Evolutionary conservation across 768 basidiomycete species (phyloP).

Genomic region (Xanthoconium stramineum): DNA sequence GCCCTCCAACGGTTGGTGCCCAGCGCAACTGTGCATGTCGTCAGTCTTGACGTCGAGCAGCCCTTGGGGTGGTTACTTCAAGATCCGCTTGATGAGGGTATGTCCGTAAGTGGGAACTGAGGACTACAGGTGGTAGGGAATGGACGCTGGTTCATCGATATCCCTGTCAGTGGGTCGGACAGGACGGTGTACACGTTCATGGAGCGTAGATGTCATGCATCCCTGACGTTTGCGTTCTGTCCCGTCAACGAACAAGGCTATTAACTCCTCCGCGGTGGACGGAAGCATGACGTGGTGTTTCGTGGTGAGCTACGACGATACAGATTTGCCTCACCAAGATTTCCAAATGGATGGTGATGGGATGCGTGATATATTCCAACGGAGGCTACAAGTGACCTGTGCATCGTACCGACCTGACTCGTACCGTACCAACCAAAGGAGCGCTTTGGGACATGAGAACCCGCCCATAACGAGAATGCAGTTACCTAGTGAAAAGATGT

Average conservation of each 20-base stretch:
- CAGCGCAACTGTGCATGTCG: neutral
- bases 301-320: neutral
- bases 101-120: neutral
- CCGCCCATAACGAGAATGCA: conserved; percentile 1
- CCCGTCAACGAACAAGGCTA: no score
- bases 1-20: conserved; percentile 4
- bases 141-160: conserved; percentile 11
- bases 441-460: neutral
- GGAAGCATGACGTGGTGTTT: neutral
- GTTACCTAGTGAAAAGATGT: neutral
- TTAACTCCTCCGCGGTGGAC: neutral
- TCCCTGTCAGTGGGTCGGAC: neutral
- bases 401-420: no score
- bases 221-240: conserved; percentile 3
- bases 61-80: neutral
- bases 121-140: conserved; percentile 1
- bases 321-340: neutral
- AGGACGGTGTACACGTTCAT: conserved; percentile 4
- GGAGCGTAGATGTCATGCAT: neutral
- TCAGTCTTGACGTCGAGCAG: neutral
- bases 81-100: conserved; percentile 17
- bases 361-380: neutral
- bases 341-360: neutral
- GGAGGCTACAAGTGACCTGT: neutral
- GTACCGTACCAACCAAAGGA: neutral